Base-by-base conservation (phyloP, 371 early-diverging fungal species). In the Actinomortierella wolfii region DNA sequence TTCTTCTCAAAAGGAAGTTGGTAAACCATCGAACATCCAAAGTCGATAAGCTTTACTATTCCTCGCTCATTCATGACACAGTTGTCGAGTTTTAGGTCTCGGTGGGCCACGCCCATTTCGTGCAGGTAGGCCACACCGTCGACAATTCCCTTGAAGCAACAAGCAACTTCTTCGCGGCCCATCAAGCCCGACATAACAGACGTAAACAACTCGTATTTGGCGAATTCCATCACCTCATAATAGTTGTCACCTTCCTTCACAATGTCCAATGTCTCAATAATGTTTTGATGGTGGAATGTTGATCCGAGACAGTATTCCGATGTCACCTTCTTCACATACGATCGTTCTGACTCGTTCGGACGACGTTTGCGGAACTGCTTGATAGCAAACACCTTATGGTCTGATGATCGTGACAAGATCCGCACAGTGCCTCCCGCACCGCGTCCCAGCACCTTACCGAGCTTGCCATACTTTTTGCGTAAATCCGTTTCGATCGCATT, bases 71-170 rank as follows among this genome's bases (percentile, higher is more conserved):
- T 83, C 57, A 93, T 63, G n/a, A 93, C 78, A 24, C 90, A 81
- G 78, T 95, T 95, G 59, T 94, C 95, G n/a, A 93, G 83, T 63
- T 95, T 95, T 49, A 95, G 67, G 68, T 95, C 95, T 42, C 94
- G 81, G 68, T 95, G 95, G 0, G 91, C 90, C 45, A 95, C 89
- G 46, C 94, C 94, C 55, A 90, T 71, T 17, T 70, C 68, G 74
- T 92, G 90, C 42, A 95, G 70, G 56, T 92, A 87, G 45, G 79
- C 70, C 1, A 95, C 84, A 18, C 92, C 94, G 59, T 81, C 76
- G n/a, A 91, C 67, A 14, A 95, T 68, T 56, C 94, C 94, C 43
- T 79, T 79, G 79, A 89, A 93, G 58, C 85, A 87, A 64, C 89
- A 89, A 18, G 80, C 83, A 26, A 85, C 80, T 67, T 90, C 90